Evolutionary conservation across 371 early-diverging fungal species (phyloP).

Genomic region (Phascolomyces articulosus): DNA sequence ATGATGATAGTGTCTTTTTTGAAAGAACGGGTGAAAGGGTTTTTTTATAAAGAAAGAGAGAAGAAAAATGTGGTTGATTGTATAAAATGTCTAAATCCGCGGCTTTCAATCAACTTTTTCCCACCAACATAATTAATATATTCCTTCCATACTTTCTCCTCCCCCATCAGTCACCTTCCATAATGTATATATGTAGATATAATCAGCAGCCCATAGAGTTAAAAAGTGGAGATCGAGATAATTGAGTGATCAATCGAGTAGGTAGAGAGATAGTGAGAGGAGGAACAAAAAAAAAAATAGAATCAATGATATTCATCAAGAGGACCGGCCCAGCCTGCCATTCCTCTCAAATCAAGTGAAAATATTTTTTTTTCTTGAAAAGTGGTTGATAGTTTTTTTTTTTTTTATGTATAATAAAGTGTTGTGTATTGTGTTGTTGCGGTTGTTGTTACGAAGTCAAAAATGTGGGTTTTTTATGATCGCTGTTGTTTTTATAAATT

Average conservation of each 20-base stretch:
- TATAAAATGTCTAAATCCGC: conserved; percentile 6
- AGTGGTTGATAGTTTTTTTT: background rate
- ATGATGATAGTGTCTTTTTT: background rate
- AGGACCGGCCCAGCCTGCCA: conserved; percentile 12
- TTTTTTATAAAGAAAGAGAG: background rate
- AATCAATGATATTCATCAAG: background rate
- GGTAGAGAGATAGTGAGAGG: background rate
- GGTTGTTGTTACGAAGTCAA: background rate
- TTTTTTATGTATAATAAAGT: background rate
- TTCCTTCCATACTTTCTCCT: no score
- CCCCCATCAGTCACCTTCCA: no score
- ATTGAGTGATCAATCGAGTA: background rate
- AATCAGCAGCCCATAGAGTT: no score
- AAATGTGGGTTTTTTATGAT: background rate
- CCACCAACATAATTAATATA: background rate
- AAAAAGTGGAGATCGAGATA: no score
- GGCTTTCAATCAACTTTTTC: background rate
- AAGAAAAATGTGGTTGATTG: background rate
- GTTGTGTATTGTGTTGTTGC: no score
- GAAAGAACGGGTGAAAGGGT: background rate
- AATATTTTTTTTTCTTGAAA: no score
- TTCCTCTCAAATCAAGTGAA: background rate
- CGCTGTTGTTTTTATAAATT: background rate
- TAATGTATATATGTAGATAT: no score
- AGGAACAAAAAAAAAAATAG: background rate